phyloP scores from a whole-genome alignment of 1,284 basidiomycete genomes.

The Ustilago esculenta region DNA sequence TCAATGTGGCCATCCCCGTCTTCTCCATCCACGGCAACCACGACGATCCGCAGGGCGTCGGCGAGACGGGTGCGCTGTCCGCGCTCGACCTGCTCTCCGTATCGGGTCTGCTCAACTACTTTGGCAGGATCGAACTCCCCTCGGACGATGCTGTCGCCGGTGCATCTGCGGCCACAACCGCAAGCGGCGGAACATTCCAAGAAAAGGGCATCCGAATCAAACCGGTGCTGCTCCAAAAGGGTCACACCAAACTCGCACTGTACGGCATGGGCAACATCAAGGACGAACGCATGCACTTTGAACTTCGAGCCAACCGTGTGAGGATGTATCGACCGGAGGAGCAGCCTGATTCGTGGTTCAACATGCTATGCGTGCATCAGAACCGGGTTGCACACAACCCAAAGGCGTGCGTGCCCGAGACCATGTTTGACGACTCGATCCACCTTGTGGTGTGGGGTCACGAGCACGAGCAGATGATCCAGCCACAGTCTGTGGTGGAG shows the following conservation, averaged over 20 bases:
- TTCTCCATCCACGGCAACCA: conserved; percentile 99
- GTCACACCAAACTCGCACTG: conserved; percentile 82
- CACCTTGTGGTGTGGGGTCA: conserved; percentile 97
- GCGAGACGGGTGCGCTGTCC: conserved; percentile 85
- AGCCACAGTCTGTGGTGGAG: conserved; percentile 87
- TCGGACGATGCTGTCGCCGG: conserved; percentile 36
- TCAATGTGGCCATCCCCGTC: conserved; percentile 92
- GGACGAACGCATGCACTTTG: conserved; percentile 94
- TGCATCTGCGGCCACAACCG: conserved; percentile 48
- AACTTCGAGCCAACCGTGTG: conserved; percentile 90
- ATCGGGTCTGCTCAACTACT: conserved; percentile 93
- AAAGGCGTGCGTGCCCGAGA: conserved; percentile 91
- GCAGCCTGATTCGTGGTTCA: conserved; percentile 84
- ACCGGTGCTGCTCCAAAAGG: conserved; percentile 89
- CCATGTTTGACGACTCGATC: conserved; percentile 94
- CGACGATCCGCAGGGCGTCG: conserved; percentile 96
- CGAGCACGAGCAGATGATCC: conserved; percentile 95
- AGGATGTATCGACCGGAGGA: conserved; percentile 93
- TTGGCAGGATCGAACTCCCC: conserved; percentile 80
- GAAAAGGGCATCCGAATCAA: conserved; percentile 83
- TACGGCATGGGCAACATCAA: conserved; percentile 98
- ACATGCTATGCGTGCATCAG: conserved; percentile 91
- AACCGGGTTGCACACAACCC: conserved; percentile 94
- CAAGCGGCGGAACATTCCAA: conserved; percentile 71
- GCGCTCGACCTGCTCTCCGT: conserved; percentile 94